phyloP scores from a whole-genome alignment of 805 yeast genomes.

The Teunomyces kruisii region DNA sequence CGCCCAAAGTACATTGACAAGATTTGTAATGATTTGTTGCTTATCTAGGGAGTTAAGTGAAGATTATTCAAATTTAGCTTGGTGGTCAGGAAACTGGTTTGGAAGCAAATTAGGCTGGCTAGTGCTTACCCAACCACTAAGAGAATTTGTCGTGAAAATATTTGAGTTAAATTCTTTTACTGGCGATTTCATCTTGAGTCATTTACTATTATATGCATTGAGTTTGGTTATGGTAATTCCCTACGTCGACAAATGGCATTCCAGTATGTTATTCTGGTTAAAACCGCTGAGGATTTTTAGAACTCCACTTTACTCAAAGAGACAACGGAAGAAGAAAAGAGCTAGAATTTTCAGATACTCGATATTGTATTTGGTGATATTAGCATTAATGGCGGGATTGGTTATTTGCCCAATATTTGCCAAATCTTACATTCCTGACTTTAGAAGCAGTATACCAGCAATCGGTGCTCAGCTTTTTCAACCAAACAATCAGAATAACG shows the following conservation, averaged over 20 bases:
- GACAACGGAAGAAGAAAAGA: constrained; percentile 32
- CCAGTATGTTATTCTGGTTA: constrained; percentile 51
- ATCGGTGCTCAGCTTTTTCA: constrained; percentile 41
- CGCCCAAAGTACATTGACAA: constrained; percentile 36
- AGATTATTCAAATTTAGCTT: constrained; percentile 43
- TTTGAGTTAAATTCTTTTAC: constrained; percentile 47
- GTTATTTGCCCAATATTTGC: constrained; percentile 51
- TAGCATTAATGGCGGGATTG: constrained; percentile 39
- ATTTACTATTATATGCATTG: constrained; percentile 37
- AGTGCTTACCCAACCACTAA: constrained; percentile 41
- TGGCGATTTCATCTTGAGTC: constrained; percentile 49
- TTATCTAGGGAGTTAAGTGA: constrained; percentile 44
- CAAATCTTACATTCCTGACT: constrained; percentile 9
- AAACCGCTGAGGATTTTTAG: constrained; percentile 36
- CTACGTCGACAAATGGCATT: constrained; percentile 48
- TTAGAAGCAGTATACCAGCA: constrained; percentile 11
- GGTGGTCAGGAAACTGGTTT: constrained; percentile 59
- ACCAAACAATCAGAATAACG: constrained; percentile 59
- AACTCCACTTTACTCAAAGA: constrained; percentile 38
- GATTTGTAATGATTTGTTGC: constrained; percentile 27
- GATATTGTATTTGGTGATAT: constrained; percentile 42
- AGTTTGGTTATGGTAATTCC: constrained; percentile 46
- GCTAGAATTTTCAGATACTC: constrained; percentile 43
- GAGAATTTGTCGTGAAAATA: constrained; percentile 47
- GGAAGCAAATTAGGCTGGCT: constrained; percentile 37